Evolutionary conservation across 768 basidiomycete species (phyloP), one percentile per base, ranked within the genome.

Genomic region (Lentinula edodes): DNA sequence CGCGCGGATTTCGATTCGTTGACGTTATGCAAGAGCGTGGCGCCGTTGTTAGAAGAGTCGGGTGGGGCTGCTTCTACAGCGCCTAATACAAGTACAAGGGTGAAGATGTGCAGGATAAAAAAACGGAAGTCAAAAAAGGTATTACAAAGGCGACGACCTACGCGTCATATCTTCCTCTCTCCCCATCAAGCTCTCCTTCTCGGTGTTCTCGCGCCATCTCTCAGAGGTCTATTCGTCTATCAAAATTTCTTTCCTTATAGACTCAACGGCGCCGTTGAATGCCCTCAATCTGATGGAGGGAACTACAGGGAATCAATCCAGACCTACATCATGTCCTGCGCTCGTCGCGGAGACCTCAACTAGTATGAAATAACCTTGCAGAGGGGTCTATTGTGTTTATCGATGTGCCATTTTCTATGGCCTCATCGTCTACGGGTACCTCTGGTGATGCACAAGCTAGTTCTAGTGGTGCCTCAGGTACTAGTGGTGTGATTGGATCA

Each of bases 321-420:
- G 74, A 89, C 90, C 4, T 98, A 96, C 73, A 77, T 98, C 64
- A 96, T 97, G 91, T 88, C 89, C 39, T 93, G 93, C 62, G 92
- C 93, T 48, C 85, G 89, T 52, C 85, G 89, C 7, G 92, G 93
- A 42, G 94, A 97, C 72, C 83, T 98, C 53, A 82, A 77, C 66
- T 28, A 28, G 88, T 97, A 64, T 86, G 87, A 13, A 85, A 97
- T 51, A 93, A 98, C 73, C 96, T 98, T 71, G 87, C 89, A 35
- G 84, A 82, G 3, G 91, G 93, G 16, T 87, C 86, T 62, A 87
- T 98, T 73, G 80, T 85, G 6, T 98, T 98, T 69, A 80, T 88
- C 51, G 90, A 95, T 67, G 88, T 77, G 20, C 70, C 70, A 61
- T 73, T 70, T 48, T 59, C 66, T 35, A 18, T 15, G 16, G 12